A percentile compares a stretch with the other conserved stretches of the same genome.
Evolutionary conservation across 1,284 basidiomycete genomes (phyloP).

Genomic region (Irpex sp.): DNA sequence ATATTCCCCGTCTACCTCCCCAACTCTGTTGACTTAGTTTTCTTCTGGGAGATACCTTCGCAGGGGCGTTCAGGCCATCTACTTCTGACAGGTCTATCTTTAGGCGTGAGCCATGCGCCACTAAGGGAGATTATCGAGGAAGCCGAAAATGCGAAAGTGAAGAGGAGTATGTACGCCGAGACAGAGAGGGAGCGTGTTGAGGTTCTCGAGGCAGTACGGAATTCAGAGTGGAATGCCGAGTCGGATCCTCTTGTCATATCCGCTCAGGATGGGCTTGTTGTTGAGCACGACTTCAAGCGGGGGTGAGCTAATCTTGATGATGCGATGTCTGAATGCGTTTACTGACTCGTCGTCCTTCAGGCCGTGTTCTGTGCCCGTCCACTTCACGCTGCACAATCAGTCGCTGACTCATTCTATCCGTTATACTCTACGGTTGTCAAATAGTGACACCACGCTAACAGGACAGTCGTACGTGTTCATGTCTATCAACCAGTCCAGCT

Average conservation of each 20-base stretch:
- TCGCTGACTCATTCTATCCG: conserved; percentile 53
- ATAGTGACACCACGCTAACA: conserved; percentile 20
- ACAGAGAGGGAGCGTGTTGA: conserved; percentile 68
- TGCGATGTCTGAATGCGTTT: conserved; percentile 1
- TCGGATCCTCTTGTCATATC: conserved; percentile 64
- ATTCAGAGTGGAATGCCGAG: conserved; percentile 74
- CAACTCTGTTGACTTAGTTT: conserved; percentile 59
- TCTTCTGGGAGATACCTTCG: conserved; percentile 68
- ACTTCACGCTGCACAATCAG: conserved; percentile 62
- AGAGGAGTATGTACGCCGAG: conserved; percentile 85
- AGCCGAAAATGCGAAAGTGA: conserved; percentile 58
- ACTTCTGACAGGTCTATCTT: conserved; percentile 49
- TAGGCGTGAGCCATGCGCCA: conserved; percentile 65
- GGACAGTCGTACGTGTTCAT: conserved; percentile 30
- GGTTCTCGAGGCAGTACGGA: conserved; percentile 59
- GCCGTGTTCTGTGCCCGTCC: conserved; percentile 47
- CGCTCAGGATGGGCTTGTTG: conserved; percentile 32
- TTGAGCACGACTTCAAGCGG: conserved; percentile 58
- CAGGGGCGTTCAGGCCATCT: conserved; percentile 57
- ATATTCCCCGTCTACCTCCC: conserved; percentile 83
- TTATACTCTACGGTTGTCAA: conserved; percentile 46
- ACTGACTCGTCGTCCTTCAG: conserved; percentile 31
- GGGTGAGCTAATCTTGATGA: conserved; percentile 44
- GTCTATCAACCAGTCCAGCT: no score
- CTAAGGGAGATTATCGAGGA: conserved; percentile 52